Conservation (phyloP, 225 moss, liverwort and hornwort species). For the Lunularia cruciata region DNA sequence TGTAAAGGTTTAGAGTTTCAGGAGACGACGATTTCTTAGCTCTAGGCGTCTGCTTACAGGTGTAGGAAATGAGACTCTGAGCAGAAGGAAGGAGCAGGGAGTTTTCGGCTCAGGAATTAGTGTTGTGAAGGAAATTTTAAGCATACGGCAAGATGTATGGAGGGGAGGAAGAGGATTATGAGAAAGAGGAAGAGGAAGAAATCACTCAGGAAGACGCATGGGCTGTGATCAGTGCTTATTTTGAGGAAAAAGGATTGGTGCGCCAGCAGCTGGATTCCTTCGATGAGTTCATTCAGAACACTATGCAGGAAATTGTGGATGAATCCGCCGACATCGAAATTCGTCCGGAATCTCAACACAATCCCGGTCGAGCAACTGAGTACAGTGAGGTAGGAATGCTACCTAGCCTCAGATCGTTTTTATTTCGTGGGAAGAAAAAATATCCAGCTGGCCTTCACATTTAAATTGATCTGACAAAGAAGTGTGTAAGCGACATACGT, state of each 20-base stretch:
- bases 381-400: constrained; percentile 59
- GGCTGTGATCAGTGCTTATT: constrained; percentile 99
- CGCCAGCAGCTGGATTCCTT: constrained; percentile 99
- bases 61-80: too few species aligned
- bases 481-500: too few species aligned
- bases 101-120: too few species aligned
- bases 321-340: constrained; percentile 99
- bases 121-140: background rate
- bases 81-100: too few species aligned
- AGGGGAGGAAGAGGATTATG: constrained; percentile 82
- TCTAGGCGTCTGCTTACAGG: too few species aligned
- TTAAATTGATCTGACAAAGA: too few species aligned
- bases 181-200: constrained; percentile 82
- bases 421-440: too few species aligned
- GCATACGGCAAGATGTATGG: constrained; percentile 64
- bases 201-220: constrained; percentile 99
- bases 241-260: constrained; percentile 97
- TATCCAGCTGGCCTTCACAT: too few species aligned
- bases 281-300: constrained; percentile 99
- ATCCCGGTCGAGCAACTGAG: constrained; percentile 84
- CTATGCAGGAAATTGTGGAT: constrained; percentile 99
- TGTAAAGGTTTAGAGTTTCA: too few species aligned
- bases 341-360: constrained; percentile 98
- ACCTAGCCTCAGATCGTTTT: background rate
- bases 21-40: too few species aligned